A percentile compares a stretch with the other conserved stretches of the same genome.
These are phyloP conservation scores for Pestalotiopsis sp. DNA, from an alignment of 2,329 filamentous ascomycete genomes.

Conservation along the genomic window DNA sequence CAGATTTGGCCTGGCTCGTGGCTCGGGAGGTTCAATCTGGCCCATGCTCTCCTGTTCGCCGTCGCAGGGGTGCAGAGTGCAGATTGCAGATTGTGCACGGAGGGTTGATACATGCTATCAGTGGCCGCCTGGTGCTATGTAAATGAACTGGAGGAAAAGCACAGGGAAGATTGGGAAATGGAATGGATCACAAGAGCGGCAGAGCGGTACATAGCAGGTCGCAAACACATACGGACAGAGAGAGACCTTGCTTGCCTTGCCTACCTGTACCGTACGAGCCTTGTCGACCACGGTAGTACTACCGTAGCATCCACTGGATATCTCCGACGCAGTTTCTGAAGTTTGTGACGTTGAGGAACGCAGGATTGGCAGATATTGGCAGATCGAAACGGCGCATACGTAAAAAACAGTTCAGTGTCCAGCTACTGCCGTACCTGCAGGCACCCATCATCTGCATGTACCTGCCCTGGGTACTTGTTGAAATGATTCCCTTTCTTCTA, in stretches of 20 bases:
- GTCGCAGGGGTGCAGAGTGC: constrained; percentile 3
- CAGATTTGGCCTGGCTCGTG: background rate
- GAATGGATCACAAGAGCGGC: background rate
- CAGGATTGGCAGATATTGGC: background rate
- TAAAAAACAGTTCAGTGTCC: background rate
- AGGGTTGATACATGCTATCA: background rate
- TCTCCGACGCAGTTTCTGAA: background rate
- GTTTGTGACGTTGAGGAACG: background rate
- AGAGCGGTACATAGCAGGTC: background rate
- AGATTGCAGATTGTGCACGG: background rate
- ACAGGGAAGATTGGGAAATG: background rate
- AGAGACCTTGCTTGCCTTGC: background rate
- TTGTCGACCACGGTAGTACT: background rate
- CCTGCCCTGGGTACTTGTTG: background rate
- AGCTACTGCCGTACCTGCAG: background rate
- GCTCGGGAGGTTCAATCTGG: background rate
- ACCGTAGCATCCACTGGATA: background rate
- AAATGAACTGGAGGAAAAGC: background rate
- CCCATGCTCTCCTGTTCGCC: background rate
- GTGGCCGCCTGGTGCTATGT: background rate
- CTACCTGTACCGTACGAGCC: background rate
- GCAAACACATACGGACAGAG: background rate
- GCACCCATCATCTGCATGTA: background rate
- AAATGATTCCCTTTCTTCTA: background rate
- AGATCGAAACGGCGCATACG: background rate